phyloP scores from a whole-genome alignment of 2,329 filamentous ascomycete genomes.

The Intubia oerlemansii region DNA sequence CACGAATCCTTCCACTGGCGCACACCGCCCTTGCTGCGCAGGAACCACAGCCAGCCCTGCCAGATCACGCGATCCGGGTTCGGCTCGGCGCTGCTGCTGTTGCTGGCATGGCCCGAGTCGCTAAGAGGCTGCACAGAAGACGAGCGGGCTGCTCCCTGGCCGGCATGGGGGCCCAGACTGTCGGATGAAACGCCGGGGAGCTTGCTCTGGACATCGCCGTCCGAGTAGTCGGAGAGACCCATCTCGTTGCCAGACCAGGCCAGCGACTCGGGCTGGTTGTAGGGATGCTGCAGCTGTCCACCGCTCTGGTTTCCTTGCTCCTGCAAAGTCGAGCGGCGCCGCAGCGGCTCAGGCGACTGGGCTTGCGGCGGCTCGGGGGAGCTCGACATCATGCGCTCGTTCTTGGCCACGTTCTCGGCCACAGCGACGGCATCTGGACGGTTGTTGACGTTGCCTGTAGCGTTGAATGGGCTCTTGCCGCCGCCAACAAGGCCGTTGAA shows the following conservation, averaged over 20 bases:
- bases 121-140: slow-evolving; percentile 1
- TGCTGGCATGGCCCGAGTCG: slow-evolving; percentile 12
- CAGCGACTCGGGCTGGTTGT: slow-evolving; percentile 34
- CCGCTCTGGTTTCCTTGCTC: slow-evolving; percentile 11
- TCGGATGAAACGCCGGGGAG: slow-evolving; percentile 29
- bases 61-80: slow-evolving; percentile 81
- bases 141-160: no score
- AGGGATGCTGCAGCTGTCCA: slow-evolving; percentile 4
- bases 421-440: slow-evolving; percentile 5
- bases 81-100: slow-evolving; percentile 33
- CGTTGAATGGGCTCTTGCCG: slow-evolving; percentile 2
- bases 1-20: slow-evolving; percentile 89
- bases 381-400: slow-evolving; percentile 29
- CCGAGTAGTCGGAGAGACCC: slow-evolving; percentile 75
- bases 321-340: slow-evolving; percentile 27
- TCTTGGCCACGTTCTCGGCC: no score
- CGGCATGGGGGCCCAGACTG: slow-evolving; percentile 20
- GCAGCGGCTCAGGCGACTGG: slow-evolving; percentile 11
- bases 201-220: slow-evolving; percentile 29
- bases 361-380: slow-evolving; percentile 36
- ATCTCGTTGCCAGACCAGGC: slow-evolving; percentile 42
- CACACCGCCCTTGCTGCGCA: slow-evolving; percentile 65
- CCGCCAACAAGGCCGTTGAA: background rate
- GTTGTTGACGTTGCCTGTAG: slow-evolving; percentile 2
- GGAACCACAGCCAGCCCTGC: slow-evolving; percentile 73